Conservation (phyloP, 768 basidiomycete genomes). For the Mycena galericulata region DNA sequence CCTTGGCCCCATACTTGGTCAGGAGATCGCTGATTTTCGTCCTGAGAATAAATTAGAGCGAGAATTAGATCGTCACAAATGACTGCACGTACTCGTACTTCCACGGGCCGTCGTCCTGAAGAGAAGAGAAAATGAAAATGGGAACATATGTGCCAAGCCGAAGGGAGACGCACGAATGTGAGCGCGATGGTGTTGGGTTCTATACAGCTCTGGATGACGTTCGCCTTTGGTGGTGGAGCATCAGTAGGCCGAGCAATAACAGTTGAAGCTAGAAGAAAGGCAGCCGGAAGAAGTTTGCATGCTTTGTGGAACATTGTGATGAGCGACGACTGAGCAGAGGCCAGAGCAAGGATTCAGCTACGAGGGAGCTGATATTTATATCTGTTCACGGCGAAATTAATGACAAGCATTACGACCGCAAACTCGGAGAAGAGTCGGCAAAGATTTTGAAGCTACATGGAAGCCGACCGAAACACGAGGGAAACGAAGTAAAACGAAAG, state of each 20-base stretch:
- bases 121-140: background rate
- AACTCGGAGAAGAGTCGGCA: constrained; percentile 4
- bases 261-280: background rate
- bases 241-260: too few relatives aligned
- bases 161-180: constrained; percentile 29
- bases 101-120: constrained; percentile 33
- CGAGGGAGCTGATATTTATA: background rate
- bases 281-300: background rate
- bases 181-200: constrained; percentile 23
- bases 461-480: background rate
- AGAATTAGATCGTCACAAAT: background rate
- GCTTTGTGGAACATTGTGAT: background rate
- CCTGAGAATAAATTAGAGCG: background rate
- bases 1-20: constrained; percentile 39
- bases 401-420: background rate
- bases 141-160: background rate
- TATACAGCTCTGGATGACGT: constrained; percentile 1
- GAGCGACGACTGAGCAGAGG: background rate
- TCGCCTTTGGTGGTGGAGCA: background rate
- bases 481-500: background rate
- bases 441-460: background rate
- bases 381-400: background rate
- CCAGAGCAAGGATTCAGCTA: background rate
- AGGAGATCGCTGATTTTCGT: constrained; percentile 8
- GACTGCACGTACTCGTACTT: constrained; percentile 3